Conservation (phyloP, 2,329 filamentous ascomycete species). For the Epichloe sp. region DNA sequence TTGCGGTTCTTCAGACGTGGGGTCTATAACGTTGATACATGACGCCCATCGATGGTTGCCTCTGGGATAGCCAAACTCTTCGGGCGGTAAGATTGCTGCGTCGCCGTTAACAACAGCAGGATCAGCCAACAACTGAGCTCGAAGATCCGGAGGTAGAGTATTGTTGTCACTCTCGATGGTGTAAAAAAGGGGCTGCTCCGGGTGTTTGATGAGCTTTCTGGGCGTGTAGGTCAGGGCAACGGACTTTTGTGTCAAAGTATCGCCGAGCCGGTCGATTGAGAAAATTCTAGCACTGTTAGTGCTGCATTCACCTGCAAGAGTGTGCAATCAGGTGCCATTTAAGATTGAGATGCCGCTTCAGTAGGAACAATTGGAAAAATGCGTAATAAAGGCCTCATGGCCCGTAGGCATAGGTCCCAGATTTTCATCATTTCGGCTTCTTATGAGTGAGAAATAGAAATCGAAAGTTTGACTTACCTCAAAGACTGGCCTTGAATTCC, state of each 20-base stretch:
- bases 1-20: conserved; percentile 52
- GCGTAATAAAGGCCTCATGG: conserved; percentile 42
- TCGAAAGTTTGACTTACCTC: conserved; percentile 42
- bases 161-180: conserved; percentile 91
- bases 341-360: conserved; percentile 42
- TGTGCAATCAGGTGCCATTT: not conserved
- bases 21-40: conserved; percentile 86
- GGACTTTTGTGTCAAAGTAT: conserved; percentile 75
- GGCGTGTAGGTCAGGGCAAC: conserved; percentile 85
- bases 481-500: conserved; percentile 82
- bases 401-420: conserved; percentile 41
- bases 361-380: conserved; percentile 90
- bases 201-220: conserved; percentile 74
- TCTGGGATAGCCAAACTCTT: conserved; percentile 80
- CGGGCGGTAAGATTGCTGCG: conserved; percentile 54
- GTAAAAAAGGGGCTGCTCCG: conserved; percentile 73
- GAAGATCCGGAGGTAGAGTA: conserved; percentile 67
- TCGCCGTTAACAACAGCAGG: conserved; percentile 60
- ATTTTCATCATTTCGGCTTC: conserved; percentile 53
- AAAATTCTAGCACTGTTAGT: conserved; percentile 53
- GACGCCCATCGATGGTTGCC: conserved; percentile 86
- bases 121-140: conserved; percentile 60
- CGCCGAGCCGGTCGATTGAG: conserved; percentile 72
- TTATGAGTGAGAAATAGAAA: not conserved
- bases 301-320: not conserved